Percentiles rank a stretch among this genome's conserved stretches.
phyloP scores from a whole-genome alignment of 257 asterid species.

The Misopates orontium region DNA sequence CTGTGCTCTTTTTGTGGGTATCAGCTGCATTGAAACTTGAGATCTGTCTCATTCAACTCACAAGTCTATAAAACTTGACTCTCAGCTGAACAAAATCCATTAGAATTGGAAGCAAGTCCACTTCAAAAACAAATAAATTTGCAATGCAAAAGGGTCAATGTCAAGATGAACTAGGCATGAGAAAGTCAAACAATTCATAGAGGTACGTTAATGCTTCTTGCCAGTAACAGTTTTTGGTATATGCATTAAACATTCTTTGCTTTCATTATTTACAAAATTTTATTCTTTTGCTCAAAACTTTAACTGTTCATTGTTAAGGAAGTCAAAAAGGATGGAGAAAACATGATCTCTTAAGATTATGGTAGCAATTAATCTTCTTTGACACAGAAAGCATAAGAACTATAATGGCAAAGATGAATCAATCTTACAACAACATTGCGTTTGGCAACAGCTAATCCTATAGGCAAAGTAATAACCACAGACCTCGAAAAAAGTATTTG shows the following conservation, averaged over 20 bases:
- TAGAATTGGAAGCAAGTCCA: constrained; percentile 81
- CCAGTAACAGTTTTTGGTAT: not conserved
- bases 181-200: too few species aligned
- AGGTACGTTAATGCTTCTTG: not conserved
- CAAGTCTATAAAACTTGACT: constrained; percentile 19
- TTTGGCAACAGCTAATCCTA: too few species aligned
- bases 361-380: constrained; percentile 7
- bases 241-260: not conserved
- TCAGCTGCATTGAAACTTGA: constrained; percentile 23
- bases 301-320: not conserved
- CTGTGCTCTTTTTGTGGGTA: constrained; percentile 75
- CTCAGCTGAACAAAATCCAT: constrained; percentile 10
- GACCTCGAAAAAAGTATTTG: not conserved
- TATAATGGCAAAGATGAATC: not conserved
- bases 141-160: constrained; percentile 33
- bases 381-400: not conserved
- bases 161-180: constrained; percentile 33
- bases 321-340: constrained; percentile 14
- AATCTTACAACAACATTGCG: not conserved
- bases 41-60: constrained; percentile 28
- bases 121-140: constrained; percentile 76
- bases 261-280: not conserved
- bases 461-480: not conserved
- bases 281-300: not conserved
- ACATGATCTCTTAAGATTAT: not conserved